These are phyloP conservation scores for Lepiota venenata DNA, from an alignment of 768 basidiomycete species.

Conservation along the genomic window DNA sequence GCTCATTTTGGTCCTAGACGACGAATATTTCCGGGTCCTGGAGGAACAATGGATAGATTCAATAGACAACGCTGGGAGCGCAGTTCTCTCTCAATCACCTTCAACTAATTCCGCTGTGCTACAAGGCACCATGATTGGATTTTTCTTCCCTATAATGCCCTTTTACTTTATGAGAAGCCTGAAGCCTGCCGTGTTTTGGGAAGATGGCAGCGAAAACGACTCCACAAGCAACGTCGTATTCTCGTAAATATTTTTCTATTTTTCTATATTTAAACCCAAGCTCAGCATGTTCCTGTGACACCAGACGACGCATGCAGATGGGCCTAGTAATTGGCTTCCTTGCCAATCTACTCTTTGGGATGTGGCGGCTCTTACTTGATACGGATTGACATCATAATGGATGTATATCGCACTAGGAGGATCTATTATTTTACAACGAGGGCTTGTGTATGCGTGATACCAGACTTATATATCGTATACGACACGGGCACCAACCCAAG, in stretches of 20 bases:
- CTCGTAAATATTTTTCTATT: constrained; percentile 52
- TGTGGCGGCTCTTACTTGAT: constrained; percentile 74
- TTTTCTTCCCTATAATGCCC: constrained; percentile 91
- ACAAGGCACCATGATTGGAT: constrained; percentile 82
- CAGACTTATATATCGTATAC: constrained; percentile 45
- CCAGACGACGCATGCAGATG: constrained; percentile 69
- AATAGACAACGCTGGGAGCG: constrained; percentile 59
- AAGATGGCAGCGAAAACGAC: constrained; percentile 61
- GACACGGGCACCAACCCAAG: constrained; percentile 60
- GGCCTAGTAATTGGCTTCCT: constrained; percentile 85
- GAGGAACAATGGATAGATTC: constrained; percentile 97
- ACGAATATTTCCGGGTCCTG: constrained; percentile 87
- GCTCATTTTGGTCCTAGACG: constrained; percentile 45
- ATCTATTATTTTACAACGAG: neutral
- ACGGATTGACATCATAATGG: constrained; percentile 12
- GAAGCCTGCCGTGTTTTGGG: constrained; percentile 81
- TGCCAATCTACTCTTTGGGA: constrained; percentile 79
- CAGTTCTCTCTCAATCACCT: constrained; percentile 56
- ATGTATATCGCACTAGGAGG: neutral
- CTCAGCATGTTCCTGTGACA: constrained; percentile 2
- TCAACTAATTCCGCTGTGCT: constrained; percentile 63
- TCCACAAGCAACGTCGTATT: constrained; percentile 65
- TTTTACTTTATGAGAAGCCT: constrained; percentile 81
- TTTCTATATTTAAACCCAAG: neutral
- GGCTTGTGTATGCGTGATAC: neutral